phyloP scores from a whole-genome alignment of 495 filamentous ascomycete genomes.

The Xylaria palmicola region DNA sequence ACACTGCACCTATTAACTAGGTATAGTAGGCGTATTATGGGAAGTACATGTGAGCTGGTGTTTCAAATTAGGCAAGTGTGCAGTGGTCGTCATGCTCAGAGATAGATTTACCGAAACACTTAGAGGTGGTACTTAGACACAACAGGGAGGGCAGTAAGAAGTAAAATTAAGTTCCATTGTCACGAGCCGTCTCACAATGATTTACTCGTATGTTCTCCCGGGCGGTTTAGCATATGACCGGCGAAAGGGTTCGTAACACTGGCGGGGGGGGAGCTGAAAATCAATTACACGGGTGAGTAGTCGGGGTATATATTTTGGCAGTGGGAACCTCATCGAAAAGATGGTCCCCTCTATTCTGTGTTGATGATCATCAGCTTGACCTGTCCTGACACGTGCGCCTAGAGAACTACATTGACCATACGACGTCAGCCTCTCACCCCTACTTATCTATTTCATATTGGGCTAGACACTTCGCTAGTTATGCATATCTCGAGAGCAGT shows the following conservation, averaged over 20 bases:
- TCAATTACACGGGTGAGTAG: no score
- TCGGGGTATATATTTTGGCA: not conserved
- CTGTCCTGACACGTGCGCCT: not conserved
- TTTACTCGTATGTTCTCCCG: not conserved
- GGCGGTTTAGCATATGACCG: not conserved
- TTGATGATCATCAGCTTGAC: not conserved
- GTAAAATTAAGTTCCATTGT: not conserved
- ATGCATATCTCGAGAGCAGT: constrained; percentile 26
- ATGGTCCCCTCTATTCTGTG: not conserved
- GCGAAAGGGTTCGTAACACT: no score
- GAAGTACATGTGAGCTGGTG: not conserved
- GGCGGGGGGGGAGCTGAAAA: no score
- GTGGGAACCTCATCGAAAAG: not conserved
- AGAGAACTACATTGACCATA: not conserved
- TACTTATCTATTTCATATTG: not conserved
- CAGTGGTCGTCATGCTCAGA: not conserved
- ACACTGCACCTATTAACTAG: not conserved
- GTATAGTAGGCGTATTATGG: not conserved
- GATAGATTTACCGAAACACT: not conserved
- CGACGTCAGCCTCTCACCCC: not conserved
- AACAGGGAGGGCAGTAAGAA: not conserved
- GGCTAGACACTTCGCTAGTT: not conserved
- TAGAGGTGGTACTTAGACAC: not conserved
- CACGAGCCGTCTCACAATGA: not conserved
- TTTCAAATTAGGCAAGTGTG: not conserved